A percentile compares a stretch with the other conserved stretches of the same genome.
These are phyloP conservation scores for Dendrobium huoshanense DNA, from an alignment of 106 monocot species.

Conservation along the genomic window DNA sequence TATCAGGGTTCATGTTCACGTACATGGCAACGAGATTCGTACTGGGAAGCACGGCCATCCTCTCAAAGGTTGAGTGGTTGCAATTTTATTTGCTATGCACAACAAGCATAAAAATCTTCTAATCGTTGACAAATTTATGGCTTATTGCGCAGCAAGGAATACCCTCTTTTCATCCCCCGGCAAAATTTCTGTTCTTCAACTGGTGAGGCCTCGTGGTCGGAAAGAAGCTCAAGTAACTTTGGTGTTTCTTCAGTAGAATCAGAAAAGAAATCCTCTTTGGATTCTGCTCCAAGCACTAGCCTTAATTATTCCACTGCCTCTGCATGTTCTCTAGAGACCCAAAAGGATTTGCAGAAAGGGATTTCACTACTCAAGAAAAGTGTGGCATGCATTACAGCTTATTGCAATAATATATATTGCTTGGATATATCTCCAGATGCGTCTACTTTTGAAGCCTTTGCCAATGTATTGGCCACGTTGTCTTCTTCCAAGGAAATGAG, in stretches of 20 bases:
- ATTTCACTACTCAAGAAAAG: slow-evolving; percentile 92
- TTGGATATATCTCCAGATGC: slow-evolving; percentile 67
- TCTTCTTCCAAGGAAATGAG: slow-evolving; percentile 70
- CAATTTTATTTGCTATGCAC: neutral
- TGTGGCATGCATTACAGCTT: slow-evolving; percentile 88
- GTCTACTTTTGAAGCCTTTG: slow-evolving; percentile 95
- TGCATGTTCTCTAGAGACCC: slow-evolving; percentile 60
- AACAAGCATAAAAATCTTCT: neutral
- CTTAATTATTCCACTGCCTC: slow-evolving; percentile 60
- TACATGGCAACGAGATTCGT: slow-evolving; percentile 92
- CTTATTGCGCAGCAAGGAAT: slow-evolving; percentile 61
- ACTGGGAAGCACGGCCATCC: slow-evolving; percentile 86
- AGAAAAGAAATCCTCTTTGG: slow-evolving; percentile 54
- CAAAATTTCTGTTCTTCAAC: slow-evolving; percentile 60
- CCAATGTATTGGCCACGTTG: slow-evolving; percentile 58
- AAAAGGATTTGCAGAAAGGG: slow-evolving; percentile 88
- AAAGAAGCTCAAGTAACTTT: slow-evolving; percentile 71
- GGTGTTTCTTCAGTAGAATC: slow-evolving; percentile 84
- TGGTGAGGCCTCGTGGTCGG: slow-evolving; percentile 84
- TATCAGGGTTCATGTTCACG: slow-evolving; percentile 91
- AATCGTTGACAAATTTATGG: neutral
- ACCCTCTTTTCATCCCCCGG: slow-evolving; percentile 85
- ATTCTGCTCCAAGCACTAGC: slow-evolving; percentile 36
- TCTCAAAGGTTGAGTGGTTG: slow-evolving; percentile 65
- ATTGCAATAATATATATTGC: slow-evolving; percentile 69